phyloP scores from a whole-genome alignment of 2,329 filamentous ascomycete genomes.

The Nigrograna mackinnonii region DNA sequence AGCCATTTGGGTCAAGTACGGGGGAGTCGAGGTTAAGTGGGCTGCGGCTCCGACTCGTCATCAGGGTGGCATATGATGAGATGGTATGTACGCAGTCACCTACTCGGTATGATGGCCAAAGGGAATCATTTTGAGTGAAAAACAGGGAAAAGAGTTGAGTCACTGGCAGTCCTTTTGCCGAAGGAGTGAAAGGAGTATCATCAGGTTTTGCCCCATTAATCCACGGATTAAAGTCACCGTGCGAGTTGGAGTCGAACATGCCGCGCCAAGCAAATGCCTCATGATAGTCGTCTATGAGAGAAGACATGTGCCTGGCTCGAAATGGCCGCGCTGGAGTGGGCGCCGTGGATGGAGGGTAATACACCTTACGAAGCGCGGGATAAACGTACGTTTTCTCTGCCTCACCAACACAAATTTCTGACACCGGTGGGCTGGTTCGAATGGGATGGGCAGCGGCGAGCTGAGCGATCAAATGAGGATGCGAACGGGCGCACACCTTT shows the following conservation, averaged over 20 bases:
- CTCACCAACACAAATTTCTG: no score
- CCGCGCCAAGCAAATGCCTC: slow-evolving; percentile 23
- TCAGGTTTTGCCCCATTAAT: slow-evolving; percentile 6
- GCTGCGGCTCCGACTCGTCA: no score
- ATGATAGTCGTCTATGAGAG: slow-evolving; percentile 12
- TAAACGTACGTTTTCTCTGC: slow-evolving; percentile 9
- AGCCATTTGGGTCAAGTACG: no score
- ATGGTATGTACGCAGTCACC: no score
- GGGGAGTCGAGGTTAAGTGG: no score
- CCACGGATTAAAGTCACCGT: slow-evolving; percentile 6
- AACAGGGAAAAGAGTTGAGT: not conserved
- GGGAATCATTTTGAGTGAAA: no score
- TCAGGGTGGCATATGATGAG: no score
- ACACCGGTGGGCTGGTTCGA: no score
- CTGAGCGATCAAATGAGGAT: no score
- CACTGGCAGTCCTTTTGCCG: not conserved
- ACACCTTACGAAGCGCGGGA: slow-evolving; percentile 36
- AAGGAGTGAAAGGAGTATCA: not conserved
- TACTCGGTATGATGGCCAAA: no score
- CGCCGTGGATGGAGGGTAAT: slow-evolving; percentile 15
- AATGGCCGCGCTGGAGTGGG: slow-evolving; percentile 5
- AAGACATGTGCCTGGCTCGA: slow-evolving; percentile 9
- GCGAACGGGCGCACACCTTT: no score
- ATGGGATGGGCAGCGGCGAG: no score
- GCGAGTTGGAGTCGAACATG: slow-evolving; percentile 15